Base-by-base conservation (phyloP, 805 yeast species). In the Hyphopichia homilentoma region DNA sequence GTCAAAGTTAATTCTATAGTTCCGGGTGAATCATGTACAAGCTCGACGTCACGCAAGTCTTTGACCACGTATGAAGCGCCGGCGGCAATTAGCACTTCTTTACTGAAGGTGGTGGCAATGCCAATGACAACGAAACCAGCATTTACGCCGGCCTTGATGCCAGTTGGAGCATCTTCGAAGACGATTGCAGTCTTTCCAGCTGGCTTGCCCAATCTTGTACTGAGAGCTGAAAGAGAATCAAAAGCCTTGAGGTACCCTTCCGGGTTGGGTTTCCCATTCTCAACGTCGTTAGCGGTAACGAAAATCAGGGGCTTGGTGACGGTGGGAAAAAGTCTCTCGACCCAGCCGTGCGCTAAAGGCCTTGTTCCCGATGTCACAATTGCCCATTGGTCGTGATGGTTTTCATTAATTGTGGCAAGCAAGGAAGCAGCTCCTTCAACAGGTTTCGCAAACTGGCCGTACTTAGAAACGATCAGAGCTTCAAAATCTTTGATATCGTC, bases 131-230 rank as follows among this genome's bases (percentile, higher is more conserved):
- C 26, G 26, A 44, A 46, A 6, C 48, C 50, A 13, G 40, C 52
- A 13, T 32, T 35, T 5, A 44, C 41, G 4, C 52, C 52, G n/a
- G 46, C 42, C 13, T 25, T 26, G 9, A 47, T 36, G 6, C 52
- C 52, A 2, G 40, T 42, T 3, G 50, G 50, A 3, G 52, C 49
- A 32, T 46, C 52, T 35, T 47, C 52, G 28, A 47, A 46, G 2
- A 47, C 50, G 9, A 46, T 32, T n/a, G n/a, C n/a, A 2, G 48
- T 43, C 6, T 27, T 28, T 12, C 39, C 22, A 2, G 15, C 27
- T 11, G 5, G 16, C 17, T 14, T 21, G 7, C 7, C 16, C n/a
- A n/a, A n/a, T n/a, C n/a, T n/a, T n/a, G n/a, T n/a, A 7, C 32
- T 30, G 3, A 16, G 8, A 17, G 16, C 29, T 4, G 23, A 12